Evolutionary conservation across 805 yeast species (phyloP), one percentile per base, ranked within the genome.

Genomic region (Candida schatavii): DNA sequence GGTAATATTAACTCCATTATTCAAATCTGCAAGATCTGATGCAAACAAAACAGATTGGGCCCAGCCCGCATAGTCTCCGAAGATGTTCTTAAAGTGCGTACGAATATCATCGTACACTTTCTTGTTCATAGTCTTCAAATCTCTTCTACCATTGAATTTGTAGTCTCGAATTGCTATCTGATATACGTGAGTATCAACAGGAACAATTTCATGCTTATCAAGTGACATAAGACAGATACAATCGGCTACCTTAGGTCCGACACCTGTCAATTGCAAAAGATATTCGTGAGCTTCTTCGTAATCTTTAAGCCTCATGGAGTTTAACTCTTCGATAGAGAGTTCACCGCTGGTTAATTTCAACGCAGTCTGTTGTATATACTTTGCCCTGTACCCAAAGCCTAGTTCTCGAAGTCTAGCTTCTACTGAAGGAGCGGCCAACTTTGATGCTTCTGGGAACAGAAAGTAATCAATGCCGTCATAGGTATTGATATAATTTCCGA

Each of bases 21-120:
- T 77, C 43, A 87, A 70, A 45, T 85, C 89, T 38, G 66, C 64
- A 42, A 90, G 71, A 55, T 89, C 97, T 4, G 89, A 87, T 0
- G 97, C 84, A 62, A 90, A 90, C 43, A 90, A 69, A 9, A 91
- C 88, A n/a, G 91, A 85, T 55, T 91, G 99, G 0, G 98, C 98
- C 99, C 99, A 93, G 0, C 99, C 99, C 2, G 99, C 97, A 57
- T 85, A 85, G 1, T 77, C 77, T 0, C 97, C 97, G 91, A 97
- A 93, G 34, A 81, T 64, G 0, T 72, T 70, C 35, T 74, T 70
- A 57, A 91, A 82, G 56, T 74, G 77, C 6, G 56, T 54, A 34
- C 88, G 71, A 5, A 88, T 83, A 18, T 72, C 68, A 30, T 67
- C 74, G 56, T 84, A 83, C 4, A 74, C 61, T 22, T 64, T 71